Evolutionary conservation across 2,329 filamentous ascomycete species (phyloP), one percentile per base, ranked within the genome.

Genomic region (Metarhizium brunneum): DNA sequence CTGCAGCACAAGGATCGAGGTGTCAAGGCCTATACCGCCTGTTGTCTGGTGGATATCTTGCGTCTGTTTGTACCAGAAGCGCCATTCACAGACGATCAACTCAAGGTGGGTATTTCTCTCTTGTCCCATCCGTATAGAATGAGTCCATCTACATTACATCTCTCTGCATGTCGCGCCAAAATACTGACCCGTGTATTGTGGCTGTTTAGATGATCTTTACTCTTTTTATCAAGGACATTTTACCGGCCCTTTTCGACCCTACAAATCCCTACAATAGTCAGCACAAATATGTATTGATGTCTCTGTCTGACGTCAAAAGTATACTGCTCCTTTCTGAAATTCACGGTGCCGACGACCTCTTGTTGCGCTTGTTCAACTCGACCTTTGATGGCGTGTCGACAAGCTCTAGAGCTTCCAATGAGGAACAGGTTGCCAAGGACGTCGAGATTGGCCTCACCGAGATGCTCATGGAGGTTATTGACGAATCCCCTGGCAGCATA

Each of bases 31-130:
- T 96, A 88, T 76, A 83, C 89, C 36, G 86, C 91, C 47, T 89
- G 89, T 66, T 97, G 92, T 69, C 78, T 97, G 58, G 91, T 96
- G 54, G 94, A 99, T 69, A 88, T 99, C 62, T 82, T 99, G 68
- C 87, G 89, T 64, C 80, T 99, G 56, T 96, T 90, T 72, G 94
- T 94, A 32, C 94, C 94, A 0, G 87, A 97, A 77, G 94, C 94
- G 68, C 94, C 94, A 18, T 97, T 95, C 72, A 95, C 90, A 29
- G 84, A 83, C 45, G 84, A 88, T 57, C 92, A 97, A 74, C 80
- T 97, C 60, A 96, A 95, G 86, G 91, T 92, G 72, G 61, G 76
- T 63, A n/a, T 50, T 56, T 47, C 45, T 55, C 14, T 30, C 36
- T 50, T 32, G 14, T 45, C 43, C 18, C 5, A 4, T 25, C 25